Conservation (phyloP, 2,329 filamentous ascomycete genomes). For the Apiospora arundinis region DNA sequence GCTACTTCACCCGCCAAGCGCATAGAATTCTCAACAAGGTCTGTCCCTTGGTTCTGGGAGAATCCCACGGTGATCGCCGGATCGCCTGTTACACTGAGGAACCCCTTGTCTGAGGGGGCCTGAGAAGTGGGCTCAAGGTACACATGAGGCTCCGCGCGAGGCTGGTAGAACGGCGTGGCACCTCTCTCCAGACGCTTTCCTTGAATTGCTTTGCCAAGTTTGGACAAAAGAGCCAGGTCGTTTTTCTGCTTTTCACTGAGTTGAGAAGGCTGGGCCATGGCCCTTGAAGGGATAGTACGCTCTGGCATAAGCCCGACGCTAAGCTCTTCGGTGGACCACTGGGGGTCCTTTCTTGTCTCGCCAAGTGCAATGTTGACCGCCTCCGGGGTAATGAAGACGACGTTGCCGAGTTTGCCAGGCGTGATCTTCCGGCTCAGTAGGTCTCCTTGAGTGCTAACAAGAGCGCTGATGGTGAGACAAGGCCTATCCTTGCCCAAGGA, state of each 20-base stretch:
- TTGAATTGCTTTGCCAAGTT: conserved; percentile 55
- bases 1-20: conserved; percentile 66
- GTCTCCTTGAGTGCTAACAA: conserved; percentile 58
- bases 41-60: conserved; percentile 35
- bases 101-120: conserved; percentile 29
- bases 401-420: conserved; percentile 58
- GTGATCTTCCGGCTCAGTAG: conserved; percentile 61
- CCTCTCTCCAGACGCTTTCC: conserved; percentile 51
- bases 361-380: conserved; percentile 54
- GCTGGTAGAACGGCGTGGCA: conserved; percentile 55
- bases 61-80: conserved; percentile 56
- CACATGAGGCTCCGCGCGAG: conserved; percentile 51
- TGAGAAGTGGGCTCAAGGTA: conserved; percentile 45
- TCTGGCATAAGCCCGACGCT: conserved; percentile 41
- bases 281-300: conserved; percentile 41
- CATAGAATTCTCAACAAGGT: conserved; percentile 60
- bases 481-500: conserved; percentile 60
- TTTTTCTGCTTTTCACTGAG: conserved; percentile 50
- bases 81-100: conserved; percentile 50
- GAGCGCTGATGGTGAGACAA: conserved; percentile 68
- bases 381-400: conserved; percentile 63
- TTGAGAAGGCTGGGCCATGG: conserved; percentile 50
- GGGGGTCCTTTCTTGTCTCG: conserved; percentile 37
- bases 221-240: conserved; percentile 55
- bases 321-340: conserved; percentile 36